A percentile compares a stretch with the other conserved stretches of the same genome.
phyloP scores from a whole-genome alignment of 2,329 filamentous ascomycete species.

The Phyllachora maydis region DNA sequence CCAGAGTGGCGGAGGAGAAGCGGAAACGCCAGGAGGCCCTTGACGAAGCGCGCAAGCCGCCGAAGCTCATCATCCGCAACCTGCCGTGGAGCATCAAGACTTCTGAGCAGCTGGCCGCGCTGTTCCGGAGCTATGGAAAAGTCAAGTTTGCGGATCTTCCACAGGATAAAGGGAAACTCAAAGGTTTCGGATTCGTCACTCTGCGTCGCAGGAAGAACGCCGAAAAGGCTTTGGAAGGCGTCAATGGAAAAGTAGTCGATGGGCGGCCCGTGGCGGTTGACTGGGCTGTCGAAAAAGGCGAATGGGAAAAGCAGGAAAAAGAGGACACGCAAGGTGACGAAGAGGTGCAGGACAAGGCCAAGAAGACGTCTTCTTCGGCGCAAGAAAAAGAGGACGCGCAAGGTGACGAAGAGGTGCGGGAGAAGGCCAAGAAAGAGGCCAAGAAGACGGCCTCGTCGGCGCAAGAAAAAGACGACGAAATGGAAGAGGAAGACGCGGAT shows the following conservation, averaged over 20 bases:
- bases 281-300: slow-evolving; percentile 84
- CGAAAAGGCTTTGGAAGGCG: slow-evolving; percentile 60
- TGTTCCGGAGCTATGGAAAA: slow-evolving; percentile 81
- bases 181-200: slow-evolving; percentile 85
- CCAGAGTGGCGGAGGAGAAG: slow-evolving; percentile 20
- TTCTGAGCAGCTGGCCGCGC: slow-evolving; percentile 52
- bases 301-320: slow-evolving; percentile 47
- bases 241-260: slow-evolving; percentile 84
- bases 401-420: slow-evolving; percentile 15
- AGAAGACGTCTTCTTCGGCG: slow-evolving; percentile 2
- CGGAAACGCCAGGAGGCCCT: slow-evolving; percentile 37
- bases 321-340: slow-evolving; percentile 15
- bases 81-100: slow-evolving; percentile 90
- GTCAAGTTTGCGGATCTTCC: slow-evolving; percentile 76
- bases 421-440: slow-evolving; percentile 15
- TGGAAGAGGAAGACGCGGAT: slow-evolving; percentile 16
- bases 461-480: slow-evolving; percentile 10
- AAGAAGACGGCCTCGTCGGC: slow-evolving; percentile 13
- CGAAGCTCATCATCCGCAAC: slow-evolving; percentile 78
- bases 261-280: slow-evolving; percentile 81
- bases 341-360: slow-evolving; percentile 14
- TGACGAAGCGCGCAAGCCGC: slow-evolving; percentile 36
- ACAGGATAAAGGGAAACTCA: slow-evolving; percentile 51
- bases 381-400: slow-evolving; percentile 14
- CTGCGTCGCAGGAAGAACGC: slow-evolving; percentile 79